Percentiles rank a stretch among this genome's conserved stretches.
Conservation (phyloP, 352 stramenopile genomes). For the Globisporangium echinulatum region DNA sequence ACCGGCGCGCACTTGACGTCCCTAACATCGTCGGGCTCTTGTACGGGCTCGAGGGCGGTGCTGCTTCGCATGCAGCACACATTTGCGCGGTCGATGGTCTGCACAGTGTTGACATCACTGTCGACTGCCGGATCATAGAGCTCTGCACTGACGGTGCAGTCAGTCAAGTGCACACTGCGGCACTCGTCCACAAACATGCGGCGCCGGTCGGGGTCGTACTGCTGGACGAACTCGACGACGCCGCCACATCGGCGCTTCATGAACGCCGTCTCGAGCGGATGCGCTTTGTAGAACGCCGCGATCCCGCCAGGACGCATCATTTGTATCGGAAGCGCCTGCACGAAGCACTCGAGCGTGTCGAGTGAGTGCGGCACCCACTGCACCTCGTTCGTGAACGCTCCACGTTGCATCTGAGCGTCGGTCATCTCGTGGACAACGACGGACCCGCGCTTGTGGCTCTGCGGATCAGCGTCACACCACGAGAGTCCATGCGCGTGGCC, state of each 20-base stretch:
- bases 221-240: slow-evolving; percentile 5
- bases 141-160: not conserved
- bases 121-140: too few relatives aligned
- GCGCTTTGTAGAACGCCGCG: slow-evolving; percentile 6
- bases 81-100: too few relatives aligned
- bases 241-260: slow-evolving; percentile 11
- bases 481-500: slow-evolving; percentile 5
- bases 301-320: slow-evolving; percentile 3
- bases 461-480: slow-evolving; percentile 6
- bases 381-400: slow-evolving; percentile 2
- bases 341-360: slow-evolving; percentile 1
- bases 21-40: not conserved
- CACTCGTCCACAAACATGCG: not conserved
- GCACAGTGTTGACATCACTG: not conserved
- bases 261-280: slow-evolving; percentile 10
- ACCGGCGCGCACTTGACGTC: too few relatives aligned
- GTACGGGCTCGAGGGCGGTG: too few relatives aligned
- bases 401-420: not conserved
- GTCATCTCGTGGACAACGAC: slow-evolving; percentile 5
- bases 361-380: slow-evolving; percentile 5
- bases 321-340: not conserved
- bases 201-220: slow-evolving; percentile 5
- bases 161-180: not conserved
- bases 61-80: too few relatives aligned
- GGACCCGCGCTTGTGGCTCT: not conserved